Conservation (phyloP, 2,329 filamentous ascomycete species). For the Drechslera avenae region DNA sequence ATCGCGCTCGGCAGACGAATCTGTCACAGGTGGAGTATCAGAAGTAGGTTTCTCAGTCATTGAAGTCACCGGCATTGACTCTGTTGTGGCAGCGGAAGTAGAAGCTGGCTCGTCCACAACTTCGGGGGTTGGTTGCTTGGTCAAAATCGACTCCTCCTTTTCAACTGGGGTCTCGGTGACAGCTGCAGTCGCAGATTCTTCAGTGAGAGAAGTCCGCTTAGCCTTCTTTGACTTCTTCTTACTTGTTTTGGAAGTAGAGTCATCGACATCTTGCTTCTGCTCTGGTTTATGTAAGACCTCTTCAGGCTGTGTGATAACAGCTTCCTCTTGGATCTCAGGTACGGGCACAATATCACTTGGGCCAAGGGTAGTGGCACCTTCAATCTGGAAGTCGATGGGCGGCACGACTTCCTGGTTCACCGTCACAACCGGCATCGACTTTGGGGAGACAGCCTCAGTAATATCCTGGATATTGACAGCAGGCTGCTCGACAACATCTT, state of each 20-base stretch:
- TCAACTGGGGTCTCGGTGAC: background rate
- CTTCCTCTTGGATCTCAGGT: background rate
- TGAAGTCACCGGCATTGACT: background rate
- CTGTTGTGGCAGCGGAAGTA: background rate
- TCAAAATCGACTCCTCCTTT: background rate
- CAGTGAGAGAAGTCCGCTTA: constrained; percentile 17
- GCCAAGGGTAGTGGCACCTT: background rate
- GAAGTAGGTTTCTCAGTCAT: background rate
- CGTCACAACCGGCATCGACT: constrained; percentile 3
- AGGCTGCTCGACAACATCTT: constrained; percentile 4
- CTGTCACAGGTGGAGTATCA: background rate
- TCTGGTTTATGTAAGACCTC: background rate
- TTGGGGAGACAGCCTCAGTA: constrained; percentile 2
- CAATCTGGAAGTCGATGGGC: background rate
- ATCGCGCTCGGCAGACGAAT: background rate
- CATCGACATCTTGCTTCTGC: constrained; percentile 8
- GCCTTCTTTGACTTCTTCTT: constrained; percentile 32
- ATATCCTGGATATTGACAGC: background rate
- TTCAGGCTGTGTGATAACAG: background rate
- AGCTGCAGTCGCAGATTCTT: constrained; percentile 8
- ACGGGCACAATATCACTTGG: background rate
- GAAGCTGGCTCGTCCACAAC: background rate
- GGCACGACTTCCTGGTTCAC: background rate
- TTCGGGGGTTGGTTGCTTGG: background rate
- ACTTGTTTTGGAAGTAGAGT: constrained; percentile 22